phyloP scores from a whole-genome alignment of 2,329 filamentous ascomycete genomes.

The Colletotrichum sp. region DNA sequence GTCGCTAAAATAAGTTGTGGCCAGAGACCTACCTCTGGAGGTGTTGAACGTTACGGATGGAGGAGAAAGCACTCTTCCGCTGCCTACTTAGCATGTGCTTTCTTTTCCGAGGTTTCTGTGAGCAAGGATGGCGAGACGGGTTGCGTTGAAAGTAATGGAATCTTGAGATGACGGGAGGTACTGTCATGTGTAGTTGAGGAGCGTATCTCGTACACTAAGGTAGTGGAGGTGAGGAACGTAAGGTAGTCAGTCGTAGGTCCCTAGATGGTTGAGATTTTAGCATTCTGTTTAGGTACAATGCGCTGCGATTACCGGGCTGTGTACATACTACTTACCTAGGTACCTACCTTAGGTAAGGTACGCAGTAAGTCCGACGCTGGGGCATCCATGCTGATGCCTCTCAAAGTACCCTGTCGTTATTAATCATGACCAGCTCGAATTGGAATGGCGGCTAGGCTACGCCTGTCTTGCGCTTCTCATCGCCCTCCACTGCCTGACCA shows the following conservation, averaged over 20 bases:
- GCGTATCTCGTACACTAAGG: neutral
- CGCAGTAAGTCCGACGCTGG: neutral
- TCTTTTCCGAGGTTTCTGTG: neutral
- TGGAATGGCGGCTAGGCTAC: conserved; percentile 7
- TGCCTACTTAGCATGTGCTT: neutral
- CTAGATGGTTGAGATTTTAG: neutral
- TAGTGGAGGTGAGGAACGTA: neutral
- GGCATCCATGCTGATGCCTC: conserved; percentile 3
- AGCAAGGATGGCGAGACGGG: neutral
- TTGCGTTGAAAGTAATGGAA: neutral
- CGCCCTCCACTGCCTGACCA: neutral
- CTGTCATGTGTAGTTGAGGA: neutral
- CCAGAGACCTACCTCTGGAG: neutral
- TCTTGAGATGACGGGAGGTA: neutral
- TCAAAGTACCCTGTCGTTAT: neutral
- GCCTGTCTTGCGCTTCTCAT: neutral
- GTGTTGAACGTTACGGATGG: neutral
- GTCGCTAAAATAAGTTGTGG: neutral
- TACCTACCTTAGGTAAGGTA: neutral
- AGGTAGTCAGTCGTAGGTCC: neutral
- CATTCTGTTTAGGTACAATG: neutral
- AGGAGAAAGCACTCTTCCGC: neutral
- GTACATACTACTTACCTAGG: neutral
- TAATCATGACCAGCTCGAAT: conserved; percentile 7
- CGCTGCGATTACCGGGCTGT: neutral